A percentile compares a stretch with the other conserved stretches of the same genome.
These are phyloP conservation scores for Fusarium sp. DNA, from an alignment of 2,329 filamentous ascomycete genomes.

Conservation along the genomic window DNA sequence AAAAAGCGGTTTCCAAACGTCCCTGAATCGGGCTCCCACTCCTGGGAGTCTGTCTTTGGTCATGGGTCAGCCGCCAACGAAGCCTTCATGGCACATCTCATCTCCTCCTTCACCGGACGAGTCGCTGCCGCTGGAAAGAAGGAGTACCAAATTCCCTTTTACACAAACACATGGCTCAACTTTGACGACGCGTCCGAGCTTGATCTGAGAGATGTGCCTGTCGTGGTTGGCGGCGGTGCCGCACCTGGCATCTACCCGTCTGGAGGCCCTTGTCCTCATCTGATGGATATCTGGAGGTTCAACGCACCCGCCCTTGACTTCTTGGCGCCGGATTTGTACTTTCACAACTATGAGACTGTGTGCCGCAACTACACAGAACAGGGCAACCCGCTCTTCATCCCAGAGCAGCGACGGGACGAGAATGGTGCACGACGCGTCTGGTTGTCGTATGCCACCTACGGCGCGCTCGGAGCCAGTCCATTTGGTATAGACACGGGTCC, in stretches of 20 bases:
- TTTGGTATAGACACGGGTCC: slow-evolving; percentile 53
- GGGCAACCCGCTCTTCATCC: slow-evolving; percentile 59
- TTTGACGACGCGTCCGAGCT: slow-evolving; percentile 43
- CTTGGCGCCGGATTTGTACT: slow-evolving; percentile 58
- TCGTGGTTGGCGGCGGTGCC: slow-evolving; percentile 49
- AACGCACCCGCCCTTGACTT: slow-evolving; percentile 56
- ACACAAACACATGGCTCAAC: slow-evolving; percentile 52
- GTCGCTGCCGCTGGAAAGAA: slow-evolving; percentile 49
- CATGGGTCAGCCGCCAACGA: slow-evolving; percentile 45
- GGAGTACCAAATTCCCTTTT: slow-evolving; percentile 47
- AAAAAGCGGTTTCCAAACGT: slow-evolving; percentile 41
- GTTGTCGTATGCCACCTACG: slow-evolving; percentile 53
- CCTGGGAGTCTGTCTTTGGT: slow-evolving; percentile 50
- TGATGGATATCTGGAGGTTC: slow-evolving; percentile 52
- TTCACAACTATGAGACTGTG: slow-evolving; percentile 56
- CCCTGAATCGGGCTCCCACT: slow-evolving; percentile 37
- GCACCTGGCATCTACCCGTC: slow-evolving; percentile 51
- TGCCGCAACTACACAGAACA: slow-evolving; percentile 56
- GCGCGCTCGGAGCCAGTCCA: slow-evolving; percentile 50
- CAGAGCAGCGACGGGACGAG: slow-evolving; percentile 61
- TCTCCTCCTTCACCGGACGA: slow-evolving; percentile 47
- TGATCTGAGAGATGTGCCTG: slow-evolving; percentile 40
- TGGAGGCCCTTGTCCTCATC: slow-evolving; percentile 47
- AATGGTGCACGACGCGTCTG: slow-evolving; percentile 55
- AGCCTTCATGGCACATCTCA: slow-evolving; percentile 51